Evolutionary conservation across 805 yeast genomes (phyloP).

Genomic region (Wickerhamomyces strasburgensis): DNA sequence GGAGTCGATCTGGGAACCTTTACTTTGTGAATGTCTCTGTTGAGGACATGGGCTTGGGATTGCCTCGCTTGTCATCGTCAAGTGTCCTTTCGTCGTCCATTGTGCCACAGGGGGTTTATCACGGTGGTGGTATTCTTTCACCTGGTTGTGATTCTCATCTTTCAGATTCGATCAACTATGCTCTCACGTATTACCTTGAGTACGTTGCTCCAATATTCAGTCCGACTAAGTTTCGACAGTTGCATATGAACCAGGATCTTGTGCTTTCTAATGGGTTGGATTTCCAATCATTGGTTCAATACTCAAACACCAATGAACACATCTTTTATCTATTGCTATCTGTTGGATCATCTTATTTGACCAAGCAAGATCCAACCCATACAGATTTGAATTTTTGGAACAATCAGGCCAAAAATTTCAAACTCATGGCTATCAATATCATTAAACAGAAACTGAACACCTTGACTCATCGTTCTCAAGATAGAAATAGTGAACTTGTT

Average conservation of each 20-base stretch:
- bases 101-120: background rate
- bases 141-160: background rate
- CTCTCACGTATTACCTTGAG: constrained; percentile 5
- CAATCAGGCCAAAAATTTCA: constrained; percentile 2
- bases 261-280: constrained; percentile 1
- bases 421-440: constrained; percentile 1
- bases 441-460: constrained; percentile 1
- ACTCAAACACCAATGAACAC: constrained; percentile 2
- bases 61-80: background rate
- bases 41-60: constrained; percentile 1
- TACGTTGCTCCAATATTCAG: constrained; percentile 9
- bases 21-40: constrained; percentile 4
- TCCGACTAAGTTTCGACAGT: constrained; percentile 2
- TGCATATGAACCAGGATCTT: background rate
- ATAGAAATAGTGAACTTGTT: background rate
- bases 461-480: background rate
- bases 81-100: background rate
- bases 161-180: constrained; percentile 2
- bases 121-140: no score
- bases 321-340: constrained; percentile 5
- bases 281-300: constrained; percentile 4
- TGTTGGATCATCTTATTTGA: constrained; percentile 7
- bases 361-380: background rate
- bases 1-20: background rate
- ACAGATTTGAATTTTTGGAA: constrained; percentile 3